Evolutionary conservation across 306 rosid species (phyloP), one percentile per base, ranked within the genome.

Genomic region (Gastrolobium bilobum): DNA sequence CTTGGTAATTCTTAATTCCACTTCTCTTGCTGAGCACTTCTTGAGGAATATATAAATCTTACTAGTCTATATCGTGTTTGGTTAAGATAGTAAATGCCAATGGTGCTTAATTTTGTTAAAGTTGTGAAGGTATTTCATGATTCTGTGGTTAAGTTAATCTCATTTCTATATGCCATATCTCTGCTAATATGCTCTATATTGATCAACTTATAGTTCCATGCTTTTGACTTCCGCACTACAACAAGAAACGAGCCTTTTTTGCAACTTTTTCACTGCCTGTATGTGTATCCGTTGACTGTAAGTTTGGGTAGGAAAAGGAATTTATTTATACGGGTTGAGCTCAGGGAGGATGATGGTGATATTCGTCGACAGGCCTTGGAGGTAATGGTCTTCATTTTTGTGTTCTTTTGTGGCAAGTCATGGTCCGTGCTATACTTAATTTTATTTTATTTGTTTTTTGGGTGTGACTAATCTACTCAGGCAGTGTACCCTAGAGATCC

Each of bases 221-320:
- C 98, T 52, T 95, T 95, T 37, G 99, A 95, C 96, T 95, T 95
- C 90, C 98, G 99, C 81, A 85, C 97, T 37, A 93, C 95, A 30
- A 85, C 91, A 10, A 95, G 98, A 84, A 95, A 95, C n/a, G 94
- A 93, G 93, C 99, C 99, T 34, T 95, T 92, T 88, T 84, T 88
- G 91, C 98, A 95, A 91, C 99, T 95, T 81, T 95, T 93, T 90
- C 98, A 95, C 87, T 95, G 94, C 73, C 93, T 95, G 31, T 95
- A 90, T 83, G 94, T 91, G 72, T 93, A 95, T 87, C 99, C 99
- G 54, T 68, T 89, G 96, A 89, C 93, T 67, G 91, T 95, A 86
- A 90, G 92, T 86, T 91, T 95, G 88, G 89, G 97, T 86, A 94
- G 99, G 88, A 95, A 95, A 91, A 91, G 91, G 84, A 95, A 95